These are phyloP conservation scores for Pichia manshurica DNA, from an alignment of 805 yeast species.

Conservation along the genomic window DNA sequence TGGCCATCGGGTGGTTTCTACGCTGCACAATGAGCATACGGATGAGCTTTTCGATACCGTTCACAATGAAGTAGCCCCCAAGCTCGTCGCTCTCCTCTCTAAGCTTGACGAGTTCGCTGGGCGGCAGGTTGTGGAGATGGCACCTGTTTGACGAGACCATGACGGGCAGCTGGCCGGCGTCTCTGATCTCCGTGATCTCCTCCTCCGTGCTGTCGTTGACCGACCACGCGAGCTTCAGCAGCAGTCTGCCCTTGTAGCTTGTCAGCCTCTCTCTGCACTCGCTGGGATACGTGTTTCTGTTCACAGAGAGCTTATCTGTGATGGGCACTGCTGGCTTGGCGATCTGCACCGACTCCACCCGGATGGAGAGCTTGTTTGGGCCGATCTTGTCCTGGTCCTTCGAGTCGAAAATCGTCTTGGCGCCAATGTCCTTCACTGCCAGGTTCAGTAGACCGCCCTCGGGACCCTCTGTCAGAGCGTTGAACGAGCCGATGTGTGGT, in stretches of 20 bases:
- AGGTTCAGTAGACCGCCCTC: constrained; percentile 74
- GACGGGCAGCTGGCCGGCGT: constrained; percentile 85
- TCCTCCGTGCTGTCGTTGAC: constrained; percentile 72
- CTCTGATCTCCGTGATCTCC: constrained; percentile 73
- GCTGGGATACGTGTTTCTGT: constrained; percentile 75
- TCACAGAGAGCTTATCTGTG: constrained; percentile 65
- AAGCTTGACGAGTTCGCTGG: constrained; percentile 66
- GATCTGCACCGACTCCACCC: constrained; percentile 86
- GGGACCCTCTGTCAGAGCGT: constrained; percentile 66
- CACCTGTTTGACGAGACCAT: constrained; percentile 92
- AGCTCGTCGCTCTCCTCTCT: constrained; percentile 93
- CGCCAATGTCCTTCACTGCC: constrained; percentile 85
- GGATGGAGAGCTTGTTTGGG: constrained; percentile 66
- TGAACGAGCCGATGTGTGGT: constrained; percentile 94
- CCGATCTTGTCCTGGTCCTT: constrained; percentile 64
- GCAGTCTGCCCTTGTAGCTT: constrained; percentile 71
- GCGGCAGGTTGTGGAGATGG: constrained; percentile 79
- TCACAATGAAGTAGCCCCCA: constrained; percentile 94
- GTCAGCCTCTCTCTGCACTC: constrained; percentile 88
- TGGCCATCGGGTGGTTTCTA: constrained; percentile 97
- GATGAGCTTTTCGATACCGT: constrained; percentile 93
- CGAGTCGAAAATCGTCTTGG: constrained; percentile 79
- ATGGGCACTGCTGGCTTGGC: constrained; percentile 76
- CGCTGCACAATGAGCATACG: constrained; percentile 98
- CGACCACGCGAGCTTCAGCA: constrained; percentile 76